phyloP scores from a whole-genome alignment of 805 yeast species.

The Clavispora asparagi region DNA sequence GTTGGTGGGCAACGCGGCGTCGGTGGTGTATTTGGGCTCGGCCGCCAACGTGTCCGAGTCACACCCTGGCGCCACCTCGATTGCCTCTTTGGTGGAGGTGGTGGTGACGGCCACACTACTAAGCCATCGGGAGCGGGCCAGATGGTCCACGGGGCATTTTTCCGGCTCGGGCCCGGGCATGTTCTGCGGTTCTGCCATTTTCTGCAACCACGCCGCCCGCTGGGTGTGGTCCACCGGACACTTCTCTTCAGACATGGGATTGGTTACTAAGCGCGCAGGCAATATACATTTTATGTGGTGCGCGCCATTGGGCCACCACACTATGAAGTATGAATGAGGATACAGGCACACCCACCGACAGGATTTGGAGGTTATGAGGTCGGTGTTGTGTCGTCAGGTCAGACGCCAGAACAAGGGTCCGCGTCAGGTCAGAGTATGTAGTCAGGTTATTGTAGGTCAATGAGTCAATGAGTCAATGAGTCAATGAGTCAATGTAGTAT shows the following conservation, averaged over 20 bases:
- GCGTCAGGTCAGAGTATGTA: too few species aligned
- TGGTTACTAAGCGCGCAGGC: neutral
- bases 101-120: slow-evolving; percentile 23
- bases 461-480: too few species aligned
- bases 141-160: slow-evolving; percentile 67
- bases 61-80: slow-evolving; percentile 23
- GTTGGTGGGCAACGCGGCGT: slow-evolving; percentile 52
- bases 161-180: slow-evolving; percentile 18
- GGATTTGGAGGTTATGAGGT: too few species aligned
- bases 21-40: slow-evolving; percentile 21
- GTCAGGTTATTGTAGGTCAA: too few species aligned
- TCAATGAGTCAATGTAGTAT: too few species aligned
- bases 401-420: too few species aligned
- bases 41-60: slow-evolving; percentile 41
- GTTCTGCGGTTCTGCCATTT: slow-evolving; percentile 3
- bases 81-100: slow-evolving; percentile 18
- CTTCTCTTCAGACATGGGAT: slow-evolving; percentile 10
- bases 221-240: slow-evolving; percentile 16
- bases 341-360: too few species aligned
- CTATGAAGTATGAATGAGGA: neutral
- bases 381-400: too few species aligned
- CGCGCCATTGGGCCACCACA: neutral
- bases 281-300: neutral
- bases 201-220: slow-evolving; percentile 12
- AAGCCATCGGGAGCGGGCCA: slow-evolving; percentile 57